Percentiles rank a stretch among this genome's conserved stretches.
These are phyloP conservation scores for Quercus lobata DNA, from an alignment of 331 rosid species.

Conservation along the genomic window DNA sequence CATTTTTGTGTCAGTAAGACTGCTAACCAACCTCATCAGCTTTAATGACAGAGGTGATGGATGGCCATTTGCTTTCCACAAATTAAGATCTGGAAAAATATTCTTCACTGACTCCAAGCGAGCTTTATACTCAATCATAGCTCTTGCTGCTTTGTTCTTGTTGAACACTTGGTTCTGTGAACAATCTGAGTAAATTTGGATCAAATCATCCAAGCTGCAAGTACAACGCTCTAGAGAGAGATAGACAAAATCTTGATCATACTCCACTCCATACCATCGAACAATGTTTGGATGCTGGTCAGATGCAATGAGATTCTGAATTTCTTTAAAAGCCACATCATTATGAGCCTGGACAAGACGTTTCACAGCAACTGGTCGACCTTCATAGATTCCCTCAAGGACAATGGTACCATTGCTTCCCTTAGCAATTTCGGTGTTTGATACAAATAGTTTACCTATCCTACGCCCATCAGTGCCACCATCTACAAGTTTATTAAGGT, in stretches of 20 bases:
- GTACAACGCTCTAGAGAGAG: conserved; percentile 76
- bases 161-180: conserved; percentile 14
- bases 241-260: conserved; percentile 77
- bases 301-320: conserved; percentile 74
- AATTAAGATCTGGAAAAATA: conserved; percentile 27
- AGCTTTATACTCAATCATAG: conserved; percentile 21
- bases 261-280: conserved; percentile 81
- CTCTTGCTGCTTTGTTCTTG: conserved; percentile 25
- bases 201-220: conserved; percentile 66
- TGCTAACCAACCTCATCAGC: conserved; percentile 65
- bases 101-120: conserved; percentile 34
- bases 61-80: conserved; percentile 59
- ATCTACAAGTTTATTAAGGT: conserved; percentile 26
- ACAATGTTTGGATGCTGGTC: conserved; percentile 82
- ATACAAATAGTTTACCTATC: conserved; percentile 62
- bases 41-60: conserved; percentile 60
- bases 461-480: conserved; percentile 46
- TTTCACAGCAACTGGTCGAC: conserved; percentile 80
- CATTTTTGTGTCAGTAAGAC: background rate
- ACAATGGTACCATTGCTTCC: conserved; percentile 92
- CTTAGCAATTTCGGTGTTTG: conserved; percentile 70
- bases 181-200: conserved; percentile 36
- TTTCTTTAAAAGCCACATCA: conserved; percentile 62
- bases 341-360: conserved; percentile 83
- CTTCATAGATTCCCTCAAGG: conserved; percentile 75